Base-by-base conservation (phyloP, 495 filamentous ascomycete species). In the Podospora comata region DNA sequence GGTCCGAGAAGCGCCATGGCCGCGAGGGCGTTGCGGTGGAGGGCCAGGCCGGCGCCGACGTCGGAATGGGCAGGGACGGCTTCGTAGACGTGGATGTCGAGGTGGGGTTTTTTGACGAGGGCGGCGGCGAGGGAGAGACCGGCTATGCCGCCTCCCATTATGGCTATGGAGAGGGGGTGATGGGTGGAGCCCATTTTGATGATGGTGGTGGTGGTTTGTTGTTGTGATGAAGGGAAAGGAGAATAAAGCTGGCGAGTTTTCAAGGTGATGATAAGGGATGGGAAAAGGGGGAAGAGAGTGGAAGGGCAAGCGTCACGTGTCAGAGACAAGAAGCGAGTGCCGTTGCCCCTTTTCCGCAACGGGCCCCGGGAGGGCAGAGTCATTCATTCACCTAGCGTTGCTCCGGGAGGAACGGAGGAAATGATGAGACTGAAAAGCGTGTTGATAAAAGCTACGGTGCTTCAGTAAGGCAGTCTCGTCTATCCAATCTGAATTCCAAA, bases 21-120 rank as follows among this genome's bases (percentile, higher is more conserved):
- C 39, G 71, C 71, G 68, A 79, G 76, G 18, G 77, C 79, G 66
- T 80, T 80, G 39, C 68, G 70, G 59, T 80, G 79, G 9, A 80
- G 71, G 3, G 78, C 77, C 5, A 80, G 70, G 11, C 79, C 78
- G n/a, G 78, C 78, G 23, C 78, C 78, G 26, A 80, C 72, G 58
- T 80, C 79, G 55, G 68, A 68, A 66, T 78, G 74, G 32, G 48
- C 66, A 44, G 69, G 28, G 27, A 75, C 73, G 15, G 71, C 32
- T 32, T 80, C 79, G 62, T 79, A 79, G 16, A 79, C 71, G 26
- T 74, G 72, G 2, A 76, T 67, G 44, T 72, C 66, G 27, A 79
- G 69, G 66, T 80, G 74, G 5, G 65, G 59, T 30, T 77, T 71
- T 48, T 79, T 78, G 2, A 60, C 55, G 4, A 80, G 68, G 62